Evolutionary conservation across 2,329 filamentous ascomycete species (phyloP), one percentile per base, ranked within the genome.

Genomic region (Paraphaeosphaeria sporulosa): DNA sequence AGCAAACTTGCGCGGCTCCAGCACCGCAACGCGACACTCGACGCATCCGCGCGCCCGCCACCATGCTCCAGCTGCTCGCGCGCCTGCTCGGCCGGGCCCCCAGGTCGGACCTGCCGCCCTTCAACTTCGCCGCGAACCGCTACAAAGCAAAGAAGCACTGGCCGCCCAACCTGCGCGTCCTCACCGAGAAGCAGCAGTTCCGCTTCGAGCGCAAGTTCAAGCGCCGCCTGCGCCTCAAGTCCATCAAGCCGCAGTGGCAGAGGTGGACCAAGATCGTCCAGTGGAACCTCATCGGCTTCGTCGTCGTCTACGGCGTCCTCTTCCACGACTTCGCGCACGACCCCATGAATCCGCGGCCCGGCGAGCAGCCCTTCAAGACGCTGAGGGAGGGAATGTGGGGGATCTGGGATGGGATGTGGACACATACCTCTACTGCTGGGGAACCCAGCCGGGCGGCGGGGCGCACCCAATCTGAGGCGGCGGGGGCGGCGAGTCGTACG

Each of bases 141-240:
- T 89, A 87, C 79, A 86, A 82, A 70, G 86, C 88, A 51, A 89
- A 91, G 78, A 91, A 90, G 73, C 81, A 87, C 65, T 94, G 91
- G 91, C 91, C 91, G 59, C 91, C 91, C 13, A 88, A 93, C 77
- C 91, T 94, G 77, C 80, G 83, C 63, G 85, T 87, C 72, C 84
- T 94, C 60, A 87, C 87, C 40, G 80, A 83, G 49, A 90, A 90
- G 76, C 87, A 93, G 72, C 89, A 94, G 77, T 90, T 94, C 74
- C 85, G 88, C 46, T 89, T 93, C 68, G 91, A 94, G 81, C 88
- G 90, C 76, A 89, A 90, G 73, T 94, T 90, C 79, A 90, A 92
- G 79, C 84, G 91, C 55, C 85, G 91, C 56, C 78, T 90, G 27
- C 83, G 84, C 59, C 77, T 91, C 66, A 86, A 87, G 68, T 86